A percentile compares a stretch with the other conserved stretches of the same genome.
These are phyloP conservation scores for Cryptococcus sp. DNA, from an alignment of 1,284 basidiomycete genomes.

Conservation along the genomic window DNA sequence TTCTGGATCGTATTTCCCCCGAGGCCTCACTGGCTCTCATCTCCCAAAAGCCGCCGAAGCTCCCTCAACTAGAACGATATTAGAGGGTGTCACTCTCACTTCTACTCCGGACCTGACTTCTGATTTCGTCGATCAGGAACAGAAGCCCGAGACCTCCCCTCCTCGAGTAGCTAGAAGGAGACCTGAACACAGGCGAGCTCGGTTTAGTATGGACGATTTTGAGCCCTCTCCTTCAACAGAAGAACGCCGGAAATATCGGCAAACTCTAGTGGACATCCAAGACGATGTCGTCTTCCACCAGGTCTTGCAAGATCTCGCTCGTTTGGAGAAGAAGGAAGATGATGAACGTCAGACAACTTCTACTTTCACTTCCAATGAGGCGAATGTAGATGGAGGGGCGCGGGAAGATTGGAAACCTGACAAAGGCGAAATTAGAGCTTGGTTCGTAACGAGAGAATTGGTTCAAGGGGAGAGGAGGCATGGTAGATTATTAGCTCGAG, in stretches of 20 bases:
- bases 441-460: constrained; percentile 34
- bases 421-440: constrained; percentile 17
- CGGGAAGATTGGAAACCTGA: not conserved
- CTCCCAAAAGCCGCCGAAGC: not conserved
- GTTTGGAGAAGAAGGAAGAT: constrained; percentile 12
- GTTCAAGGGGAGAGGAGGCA: constrained; percentile 29
- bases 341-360: constrained; percentile 6
- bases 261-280: constrained; percentile 27
- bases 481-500: constrained; percentile 23
- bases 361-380: not conserved
- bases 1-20: not conserved
- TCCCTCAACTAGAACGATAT: not conserved
- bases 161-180: not conserved
- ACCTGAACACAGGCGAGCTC: not conserved
- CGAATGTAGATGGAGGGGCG: not conserved
- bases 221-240: not conserved
- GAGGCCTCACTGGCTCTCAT: not conserved
- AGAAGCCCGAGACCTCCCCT: not conserved
- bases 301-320: constrained; percentile 18
- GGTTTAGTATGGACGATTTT: not conserved
- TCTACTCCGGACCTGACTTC: not conserved
- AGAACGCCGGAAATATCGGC: constrained; percentile 15
- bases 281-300: constrained; percentile 28
- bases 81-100: not conserved
- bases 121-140: not conserved